Evolutionary conservation across 495 filamentous ascomycete species (phyloP), one percentile per base, ranked within the genome.

Genomic region (Neurospora intermedia): DNA sequence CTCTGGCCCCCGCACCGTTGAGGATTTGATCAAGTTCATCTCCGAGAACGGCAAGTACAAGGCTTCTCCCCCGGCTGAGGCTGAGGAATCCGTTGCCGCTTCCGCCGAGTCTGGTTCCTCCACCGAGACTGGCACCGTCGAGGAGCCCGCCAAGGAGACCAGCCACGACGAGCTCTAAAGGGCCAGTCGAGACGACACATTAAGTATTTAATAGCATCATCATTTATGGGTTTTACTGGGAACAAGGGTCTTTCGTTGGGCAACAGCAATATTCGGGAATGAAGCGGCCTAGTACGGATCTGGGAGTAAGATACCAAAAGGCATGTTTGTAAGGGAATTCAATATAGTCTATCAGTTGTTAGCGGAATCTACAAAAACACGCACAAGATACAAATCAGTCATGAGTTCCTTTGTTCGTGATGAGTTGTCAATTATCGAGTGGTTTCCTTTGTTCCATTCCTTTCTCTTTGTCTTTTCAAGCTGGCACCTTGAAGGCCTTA

Each of bases 1-100:
- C 88, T 85, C 87, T 70, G 96, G 96, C 75, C 88, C 92, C 59
- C 93, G 96, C 79, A 96, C 93, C 69, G 87, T 97, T 71, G 95
- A 99, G 83, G 96, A 98, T 77, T 89, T 99, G 66, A 93, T 93
- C 78, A 88, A 90, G 76, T 99, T 99, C 85, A 88, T 99, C 81
- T 90, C 92, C 84, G 93, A 97, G 84, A 97, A 97, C 83, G 96
- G 96, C 81, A 93, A 93, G 82, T 89, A 96, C 85, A 89, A 94
- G 84, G 88, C 88, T 27, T 83, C 86, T 69, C 85, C 88, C 46
- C 78, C 83, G 11, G 89, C 88, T 75, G 82, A 85, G 71, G 81
- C 83, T 73, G 85, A 87, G 75, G 88, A 90, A 80, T 81, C 85
- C 39, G 84, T 86, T 69, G 84, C 84, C 46, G 85, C 87, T 48